phyloP scores from a whole-genome alignment of 169 alveolate genomes.

The Neospora caninum region DNA sequence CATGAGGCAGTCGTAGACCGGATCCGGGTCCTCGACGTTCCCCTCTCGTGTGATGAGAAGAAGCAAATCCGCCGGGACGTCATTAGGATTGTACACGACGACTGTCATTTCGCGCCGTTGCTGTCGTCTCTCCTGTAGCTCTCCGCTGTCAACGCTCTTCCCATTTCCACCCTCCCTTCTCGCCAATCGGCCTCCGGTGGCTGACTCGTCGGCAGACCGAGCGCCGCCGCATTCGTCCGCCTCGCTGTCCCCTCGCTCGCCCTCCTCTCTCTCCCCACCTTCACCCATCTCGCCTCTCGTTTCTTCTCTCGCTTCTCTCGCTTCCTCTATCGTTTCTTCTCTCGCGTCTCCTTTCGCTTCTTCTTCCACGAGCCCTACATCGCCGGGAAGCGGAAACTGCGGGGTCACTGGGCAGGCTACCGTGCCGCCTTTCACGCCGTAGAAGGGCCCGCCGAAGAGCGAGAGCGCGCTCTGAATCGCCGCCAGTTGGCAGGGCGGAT shows the following conservation, averaged over 20 bases:
- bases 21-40: neutral
- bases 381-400: neutral
- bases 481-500: neutral
- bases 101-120: neutral
- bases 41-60: neutral
- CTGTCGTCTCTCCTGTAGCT: neutral
- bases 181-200: too few relatives aligned
- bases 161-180: too few relatives aligned
- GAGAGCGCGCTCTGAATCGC: neutral
- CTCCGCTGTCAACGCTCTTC: too few relatives aligned
- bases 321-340: neutral
- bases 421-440: neutral
- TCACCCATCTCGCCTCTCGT: neutral
- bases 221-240: neutral
- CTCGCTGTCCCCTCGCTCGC: neutral
- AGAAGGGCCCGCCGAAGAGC: neutral
- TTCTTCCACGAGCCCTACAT: neutral
- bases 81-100: constrained; percentile 1
- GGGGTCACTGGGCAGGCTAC: neutral
- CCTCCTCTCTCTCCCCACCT: neutral
- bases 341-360: neutral
- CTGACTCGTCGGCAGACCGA: too few relatives aligned
- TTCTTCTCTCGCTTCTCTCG: neutral
- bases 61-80: neutral
- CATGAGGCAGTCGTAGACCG: neutral